Percentiles rank a stretch among this genome's conserved stretches.
These are phyloP conservation scores for Rhodosporidiobolus odoratus DNA, from an alignment of 768 basidiomycete species.

Conservation along the genomic window DNA sequence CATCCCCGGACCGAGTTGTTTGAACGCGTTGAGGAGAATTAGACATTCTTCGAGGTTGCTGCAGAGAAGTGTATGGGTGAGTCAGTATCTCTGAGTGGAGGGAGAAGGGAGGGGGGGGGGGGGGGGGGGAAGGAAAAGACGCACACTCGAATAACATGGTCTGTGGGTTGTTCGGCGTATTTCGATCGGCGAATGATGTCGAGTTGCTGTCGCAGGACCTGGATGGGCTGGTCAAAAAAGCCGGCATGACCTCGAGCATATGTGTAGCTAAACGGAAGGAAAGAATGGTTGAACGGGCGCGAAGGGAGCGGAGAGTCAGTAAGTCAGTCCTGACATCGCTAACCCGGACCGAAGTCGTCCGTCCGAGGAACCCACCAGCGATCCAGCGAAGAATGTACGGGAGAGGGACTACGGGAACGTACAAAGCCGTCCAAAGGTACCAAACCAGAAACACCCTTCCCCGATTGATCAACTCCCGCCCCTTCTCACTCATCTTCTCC, in stretches of 20 bases:
- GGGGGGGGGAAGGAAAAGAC: background rate
- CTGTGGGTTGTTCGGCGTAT: slow-evolving; percentile 12
- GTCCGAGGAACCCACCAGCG: too few relatives aligned
- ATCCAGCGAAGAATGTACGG: too few relatives aligned
- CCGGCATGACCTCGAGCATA: slow-evolving; percentile 17
- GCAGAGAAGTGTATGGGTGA: background rate
- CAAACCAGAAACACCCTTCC: slow-evolving; percentile 15
- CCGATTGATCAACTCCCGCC: background rate
- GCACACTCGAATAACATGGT: slow-evolving; percentile 23
- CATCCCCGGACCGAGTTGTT: slow-evolving; percentile 23
- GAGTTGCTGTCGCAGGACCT: slow-evolving; percentile 17
- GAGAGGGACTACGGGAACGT: background rate
- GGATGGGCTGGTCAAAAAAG: background rate
- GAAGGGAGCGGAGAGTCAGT: background rate
- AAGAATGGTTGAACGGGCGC: background rate
- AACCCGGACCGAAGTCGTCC: too few relatives aligned
- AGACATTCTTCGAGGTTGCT: slow-evolving; percentile 29
- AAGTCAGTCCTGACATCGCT: too few relatives aligned
- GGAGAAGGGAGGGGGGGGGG: background rate
- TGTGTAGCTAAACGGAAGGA: slow-evolving; percentile 20
- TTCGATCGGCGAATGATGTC: slow-evolving; percentile 2
- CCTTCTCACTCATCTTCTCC: slow-evolving; percentile 10
- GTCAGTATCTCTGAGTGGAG: background rate
- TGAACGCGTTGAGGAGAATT: slow-evolving; percentile 17
- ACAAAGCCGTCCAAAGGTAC: slow-evolving; percentile 29